Percentiles rank a stretch among this genome's conserved stretches.
These are phyloP conservation scores for Emericellopsis cladophorae DNA, from an alignment of 2,329 filamentous ascomycete genomes.

Conservation along the genomic window DNA sequence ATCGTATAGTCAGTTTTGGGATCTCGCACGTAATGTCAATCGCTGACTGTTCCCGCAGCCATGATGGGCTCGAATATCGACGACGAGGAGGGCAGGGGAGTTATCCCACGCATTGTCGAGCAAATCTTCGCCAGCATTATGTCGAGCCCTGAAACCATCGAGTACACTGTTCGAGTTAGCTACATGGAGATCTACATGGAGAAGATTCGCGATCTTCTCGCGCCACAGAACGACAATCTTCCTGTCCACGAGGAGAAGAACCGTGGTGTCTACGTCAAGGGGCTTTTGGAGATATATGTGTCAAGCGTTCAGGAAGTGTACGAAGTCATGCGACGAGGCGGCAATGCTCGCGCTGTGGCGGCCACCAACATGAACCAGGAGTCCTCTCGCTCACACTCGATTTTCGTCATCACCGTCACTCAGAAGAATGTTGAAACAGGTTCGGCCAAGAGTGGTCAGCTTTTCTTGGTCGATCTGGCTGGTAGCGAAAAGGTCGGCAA, in stretches of 20 bases:
- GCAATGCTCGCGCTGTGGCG: constrained; percentile 77
- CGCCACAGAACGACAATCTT: constrained; percentile 88
- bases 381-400: constrained; percentile 94
- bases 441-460: constrained; percentile 87
- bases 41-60: no score
- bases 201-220: constrained; percentile 83
- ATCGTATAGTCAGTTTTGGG: constrained; percentile 57
- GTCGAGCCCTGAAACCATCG: constrained; percentile 81
- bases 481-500: constrained; percentile 98
- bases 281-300: constrained; percentile 86
- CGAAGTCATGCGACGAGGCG: constrained; percentile 90
- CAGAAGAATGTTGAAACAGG: constrained; percentile 97
- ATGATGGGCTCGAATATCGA: constrained; percentile 80
- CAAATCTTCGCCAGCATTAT: constrained; percentile 96
- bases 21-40: no score
- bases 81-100: constrained; percentile 75
- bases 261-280: constrained; percentile 92
- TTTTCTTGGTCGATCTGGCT: constrained; percentile 95
- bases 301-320: constrained; percentile 93
- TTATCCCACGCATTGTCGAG: constrained; percentile 93
- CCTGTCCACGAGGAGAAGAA: constrained; percentile 98
- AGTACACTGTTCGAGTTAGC: constrained; percentile 96
- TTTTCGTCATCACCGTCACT: constrained; percentile 92
- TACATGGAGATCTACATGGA: constrained; percentile 99
- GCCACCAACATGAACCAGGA: constrained; percentile 99